These are phyloP conservation scores for Aspergillus conjunctus DNA, from an alignment of 495 filamentous ascomycete genomes.

Conservation along the genomic window DNA sequence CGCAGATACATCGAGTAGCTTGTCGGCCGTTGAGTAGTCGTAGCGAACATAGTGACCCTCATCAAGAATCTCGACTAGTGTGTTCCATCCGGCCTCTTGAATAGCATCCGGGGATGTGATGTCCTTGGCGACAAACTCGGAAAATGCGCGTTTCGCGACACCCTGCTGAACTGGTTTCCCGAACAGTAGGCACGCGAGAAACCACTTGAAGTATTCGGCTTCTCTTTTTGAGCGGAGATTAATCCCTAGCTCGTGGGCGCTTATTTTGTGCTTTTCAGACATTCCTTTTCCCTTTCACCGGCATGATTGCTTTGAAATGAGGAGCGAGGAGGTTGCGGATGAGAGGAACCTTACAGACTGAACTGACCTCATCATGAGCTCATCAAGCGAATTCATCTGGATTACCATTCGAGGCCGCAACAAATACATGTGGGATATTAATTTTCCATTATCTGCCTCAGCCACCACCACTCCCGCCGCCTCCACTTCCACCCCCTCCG, in stretches of 20 bases:
- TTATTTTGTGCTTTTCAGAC: slow-evolving; percentile 1
- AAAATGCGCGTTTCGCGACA: slow-evolving; percentile 1
- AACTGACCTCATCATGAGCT: slow-evolving; percentile 6
- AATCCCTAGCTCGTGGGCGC: slow-evolving; percentile 2
- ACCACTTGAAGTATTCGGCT: slow-evolving; percentile 7
- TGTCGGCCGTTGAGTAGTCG: slow-evolving; percentile 14
- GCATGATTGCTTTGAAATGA: background rate
- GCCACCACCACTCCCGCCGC: slow-evolving; percentile 6
- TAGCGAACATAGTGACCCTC: slow-evolving; percentile 6
- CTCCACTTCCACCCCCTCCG: background rate
- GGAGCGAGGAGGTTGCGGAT: background rate
- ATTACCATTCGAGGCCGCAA: no score
- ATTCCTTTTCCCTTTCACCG: background rate
- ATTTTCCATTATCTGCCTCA: no score
- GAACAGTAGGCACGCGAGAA: slow-evolving; percentile 2
- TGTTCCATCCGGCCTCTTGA: slow-evolving; percentile 5
- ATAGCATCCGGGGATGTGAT: slow-evolving; percentile 6
- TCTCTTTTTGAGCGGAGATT: background rate
- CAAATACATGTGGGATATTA: no score
- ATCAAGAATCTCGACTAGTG: slow-evolving; percentile 1
- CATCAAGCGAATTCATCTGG: background rate
- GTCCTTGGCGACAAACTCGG: background rate
- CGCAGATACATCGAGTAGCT: slow-evolving; percentile 6
- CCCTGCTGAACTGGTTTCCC: slow-evolving; percentile 6
- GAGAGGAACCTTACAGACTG: background rate